These are phyloP conservation scores for Picochlorum sp. DNA, from an alignment of 139 green algal genomes.

Conservation along the genomic window DNA sequence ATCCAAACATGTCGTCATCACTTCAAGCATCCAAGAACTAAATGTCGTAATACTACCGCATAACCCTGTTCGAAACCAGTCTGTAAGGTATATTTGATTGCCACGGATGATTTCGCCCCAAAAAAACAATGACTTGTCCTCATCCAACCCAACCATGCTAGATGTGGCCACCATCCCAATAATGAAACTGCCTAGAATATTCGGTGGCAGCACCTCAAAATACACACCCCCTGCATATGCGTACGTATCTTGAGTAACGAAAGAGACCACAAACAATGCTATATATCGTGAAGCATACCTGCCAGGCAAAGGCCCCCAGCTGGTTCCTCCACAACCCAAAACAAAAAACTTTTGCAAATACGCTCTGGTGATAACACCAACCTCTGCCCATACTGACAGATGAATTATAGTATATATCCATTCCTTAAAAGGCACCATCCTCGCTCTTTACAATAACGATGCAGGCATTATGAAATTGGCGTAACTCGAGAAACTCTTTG, in stretches of 20 bases:
- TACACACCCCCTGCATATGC: constrained; percentile 30
- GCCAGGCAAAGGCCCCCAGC: constrained; percentile 44
- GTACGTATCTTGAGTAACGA: not conserved
- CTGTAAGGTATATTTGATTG: constrained; percentile 47
- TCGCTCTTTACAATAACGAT: not conserved
- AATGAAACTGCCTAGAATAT: constrained; percentile 62
- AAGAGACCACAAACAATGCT: not conserved
- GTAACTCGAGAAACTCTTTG: no score
- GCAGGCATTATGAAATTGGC: not conserved
- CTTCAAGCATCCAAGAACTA: constrained; percentile 60
- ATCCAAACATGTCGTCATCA: constrained; percentile 37
- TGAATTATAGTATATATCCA: constrained; percentile 25
- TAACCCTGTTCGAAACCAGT: constrained; percentile 67
- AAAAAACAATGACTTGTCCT: constrained; percentile 35
- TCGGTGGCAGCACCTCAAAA: constrained; percentile 65
- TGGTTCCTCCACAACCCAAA: constrained; percentile 27
- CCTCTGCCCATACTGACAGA: constrained; percentile 33
- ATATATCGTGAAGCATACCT: not conserved
- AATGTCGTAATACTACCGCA: constrained; percentile 83
- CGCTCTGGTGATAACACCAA: constrained; percentile 38
- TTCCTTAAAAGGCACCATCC: not conserved
- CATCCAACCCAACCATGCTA: constrained; percentile 18
- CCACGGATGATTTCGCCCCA: constrained; percentile 36
- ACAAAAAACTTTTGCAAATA: constrained; percentile 39
- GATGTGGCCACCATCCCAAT: constrained; percentile 55